Evolutionary conservation across 305 asterid species (phyloP).

Genomic region (Withania somnifera): DNA sequence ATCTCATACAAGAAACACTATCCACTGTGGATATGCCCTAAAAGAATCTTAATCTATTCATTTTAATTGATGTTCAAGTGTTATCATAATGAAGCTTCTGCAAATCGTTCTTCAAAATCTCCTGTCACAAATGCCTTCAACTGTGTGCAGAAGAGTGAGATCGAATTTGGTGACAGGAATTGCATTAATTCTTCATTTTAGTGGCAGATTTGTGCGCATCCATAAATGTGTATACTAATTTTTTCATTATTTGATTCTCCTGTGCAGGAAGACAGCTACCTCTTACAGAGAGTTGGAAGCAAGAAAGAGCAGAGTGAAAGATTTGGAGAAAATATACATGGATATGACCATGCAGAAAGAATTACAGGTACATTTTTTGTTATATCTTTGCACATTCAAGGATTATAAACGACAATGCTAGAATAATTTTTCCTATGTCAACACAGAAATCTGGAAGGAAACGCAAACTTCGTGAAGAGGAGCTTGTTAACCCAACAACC

Average conservation of each 20-base stretch:
- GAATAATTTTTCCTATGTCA: neutral
- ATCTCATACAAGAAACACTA: neutral
- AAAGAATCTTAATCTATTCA: neutral
- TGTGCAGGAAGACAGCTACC: constrained; percentile 44
- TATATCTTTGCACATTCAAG: neutral
- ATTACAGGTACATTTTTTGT: constrained; percentile 36
- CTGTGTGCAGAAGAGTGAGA: neutral
- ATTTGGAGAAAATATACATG: constrained; percentile 57
- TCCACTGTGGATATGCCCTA: neutral
- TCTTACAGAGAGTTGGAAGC: constrained; percentile 74
- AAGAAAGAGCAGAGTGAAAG: constrained; percentile 52
- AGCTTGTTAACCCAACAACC: constrained; percentile 41
- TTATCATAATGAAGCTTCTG: neutral
- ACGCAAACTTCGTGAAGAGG: constrained; percentile 77
- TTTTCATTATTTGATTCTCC: neutral
- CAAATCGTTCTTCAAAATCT: neutral
- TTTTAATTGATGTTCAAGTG: neutral
- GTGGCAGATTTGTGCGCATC: neutral
- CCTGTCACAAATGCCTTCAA: neutral
- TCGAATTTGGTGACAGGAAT: neutral
- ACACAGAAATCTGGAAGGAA: constrained; percentile 76
- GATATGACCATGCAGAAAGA: constrained; percentile 85
- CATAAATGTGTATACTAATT: too few relatives aligned
- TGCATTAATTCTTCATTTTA: neutral
- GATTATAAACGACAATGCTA: neutral